Percentiles rank a stretch among this genome's conserved stretches.
Conservation (phyloP, 176 grass and related monocot genomes). For the Triticum dicoccoides region DNA sequence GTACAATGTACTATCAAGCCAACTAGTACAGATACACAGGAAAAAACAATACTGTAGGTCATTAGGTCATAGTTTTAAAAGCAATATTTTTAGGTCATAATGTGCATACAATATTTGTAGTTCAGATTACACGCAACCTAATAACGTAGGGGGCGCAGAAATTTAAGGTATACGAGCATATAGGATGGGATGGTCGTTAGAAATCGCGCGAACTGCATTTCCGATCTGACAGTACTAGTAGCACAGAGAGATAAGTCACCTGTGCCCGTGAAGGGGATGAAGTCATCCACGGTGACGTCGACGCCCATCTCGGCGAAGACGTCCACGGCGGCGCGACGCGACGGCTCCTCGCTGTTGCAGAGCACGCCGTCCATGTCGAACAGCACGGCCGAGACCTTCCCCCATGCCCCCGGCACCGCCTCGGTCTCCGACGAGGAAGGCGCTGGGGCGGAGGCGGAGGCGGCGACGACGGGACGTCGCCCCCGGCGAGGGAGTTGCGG, state of each 20-base stretch:
- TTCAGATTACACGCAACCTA: neutral
- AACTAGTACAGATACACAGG: neutral
- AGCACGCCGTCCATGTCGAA: slow-evolving; percentile 98
- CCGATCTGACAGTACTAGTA: slow-evolving; percentile 2
- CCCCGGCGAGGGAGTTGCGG: slow-evolving; percentile 21
- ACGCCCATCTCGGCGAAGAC: slow-evolving; percentile 92
- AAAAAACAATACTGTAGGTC: no score
- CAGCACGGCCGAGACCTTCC: slow-evolving; percentile 84
- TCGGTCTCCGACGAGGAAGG: slow-evolving; percentile 28
- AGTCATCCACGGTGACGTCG: slow-evolving; percentile 81
- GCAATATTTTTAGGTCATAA: no score
- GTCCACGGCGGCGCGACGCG: slow-evolving; percentile 71
- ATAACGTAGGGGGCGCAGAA: neutral
- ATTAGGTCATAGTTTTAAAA: no score
- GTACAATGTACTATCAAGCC: neutral
- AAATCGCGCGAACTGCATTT: neutral
- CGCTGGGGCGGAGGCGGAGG: slow-evolving; percentile 26
- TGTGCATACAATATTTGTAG: no score
- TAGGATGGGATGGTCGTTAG: neutral
- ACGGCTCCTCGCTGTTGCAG: slow-evolving; percentile 93
- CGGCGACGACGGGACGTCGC: slow-evolving; percentile 13
- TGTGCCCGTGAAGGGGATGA: slow-evolving; percentile 90
- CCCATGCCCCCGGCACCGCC: slow-evolving; percentile 44
- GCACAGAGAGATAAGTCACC: slow-evolving; percentile 42
- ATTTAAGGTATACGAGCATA: neutral